A percentile compares a stretch with the other conserved stretches of the same genome.
Evolutionary conservation across 768 basidiomycete genomes (phyloP).

Genomic region (Leucosporidium yakuticum): DNA sequence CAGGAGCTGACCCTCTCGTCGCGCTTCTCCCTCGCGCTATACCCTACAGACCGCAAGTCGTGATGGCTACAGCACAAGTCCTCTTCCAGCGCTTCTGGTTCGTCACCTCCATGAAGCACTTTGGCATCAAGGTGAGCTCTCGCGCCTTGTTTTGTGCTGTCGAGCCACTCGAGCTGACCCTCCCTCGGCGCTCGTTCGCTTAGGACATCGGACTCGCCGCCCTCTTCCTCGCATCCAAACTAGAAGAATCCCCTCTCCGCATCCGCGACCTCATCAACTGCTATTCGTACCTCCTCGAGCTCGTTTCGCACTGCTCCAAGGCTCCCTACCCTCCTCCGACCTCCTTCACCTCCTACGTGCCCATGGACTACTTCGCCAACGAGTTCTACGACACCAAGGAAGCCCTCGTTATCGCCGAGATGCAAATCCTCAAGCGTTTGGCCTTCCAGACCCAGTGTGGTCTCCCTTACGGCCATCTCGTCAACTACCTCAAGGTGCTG

Average conservation of each 20-base stretch:
- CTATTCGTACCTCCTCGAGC: conserved; percentile 72
- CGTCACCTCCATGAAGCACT: conserved; percentile 88
- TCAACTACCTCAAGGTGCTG: conserved; percentile 87
- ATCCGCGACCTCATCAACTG: conserved; percentile 93
- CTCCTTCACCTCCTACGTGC: conserved; percentile 51
- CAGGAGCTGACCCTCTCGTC: conserved; percentile 1
- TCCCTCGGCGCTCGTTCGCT: not conserved
- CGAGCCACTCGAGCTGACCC: not conserved
- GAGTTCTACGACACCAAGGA: conserved; percentile 94
- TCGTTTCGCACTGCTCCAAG: conserved; percentile 19
- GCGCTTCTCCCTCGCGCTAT: not conserved
- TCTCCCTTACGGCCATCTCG: conserved; percentile 84
- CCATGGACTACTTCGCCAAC: conserved; percentile 83
- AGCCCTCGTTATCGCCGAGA: conserved; percentile 85
- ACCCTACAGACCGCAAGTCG: conserved; percentile 70
- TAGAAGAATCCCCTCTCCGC: conserved; percentile 83
- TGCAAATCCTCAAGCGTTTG: conserved; percentile 93
- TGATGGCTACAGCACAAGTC: conserved; percentile 92
- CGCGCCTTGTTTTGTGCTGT: not conserved
- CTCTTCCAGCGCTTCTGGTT: conserved; percentile 96
- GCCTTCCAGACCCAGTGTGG: conserved; percentile 93
- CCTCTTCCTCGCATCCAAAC: conserved; percentile 77
- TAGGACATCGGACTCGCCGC: conserved; percentile 88
- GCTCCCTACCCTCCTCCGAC: conserved; percentile 13
- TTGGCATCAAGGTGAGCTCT: conserved; percentile 74